These are phyloP conservation scores for Symbiodinium natans DNA, from an alignment of 73 alveolate genomes.

Conservation along the genomic window DNA sequence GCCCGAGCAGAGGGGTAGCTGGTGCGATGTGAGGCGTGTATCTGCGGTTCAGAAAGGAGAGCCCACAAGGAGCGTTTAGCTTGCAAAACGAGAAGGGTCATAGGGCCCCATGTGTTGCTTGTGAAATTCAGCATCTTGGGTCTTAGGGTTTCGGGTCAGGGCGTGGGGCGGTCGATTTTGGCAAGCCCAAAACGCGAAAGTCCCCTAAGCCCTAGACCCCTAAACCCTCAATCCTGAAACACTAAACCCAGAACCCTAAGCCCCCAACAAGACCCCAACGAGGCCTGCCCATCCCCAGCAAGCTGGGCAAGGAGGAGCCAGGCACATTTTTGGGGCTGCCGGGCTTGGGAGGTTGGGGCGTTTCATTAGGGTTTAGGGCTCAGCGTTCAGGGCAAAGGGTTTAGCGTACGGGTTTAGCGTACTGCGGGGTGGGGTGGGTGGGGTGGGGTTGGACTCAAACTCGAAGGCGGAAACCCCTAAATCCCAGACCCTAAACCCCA, in stretches of 20 bases:
- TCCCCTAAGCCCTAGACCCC: neutral
- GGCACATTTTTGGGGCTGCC: neutral
- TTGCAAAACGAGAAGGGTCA: too few relatives aligned
- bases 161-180: too few relatives aligned
- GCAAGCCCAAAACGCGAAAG: too few relatives aligned
- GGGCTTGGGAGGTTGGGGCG: too few relatives aligned
- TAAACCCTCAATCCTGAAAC: neutral
- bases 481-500: neutral
- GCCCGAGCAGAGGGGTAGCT: too few relatives aligned
- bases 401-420: neutral
- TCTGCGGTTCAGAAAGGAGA: too few relatives aligned
- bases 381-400: neutral
- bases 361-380: neutral
- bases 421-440: neutral
- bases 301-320: slow-evolving; percentile 42
- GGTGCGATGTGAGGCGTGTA: too few relatives aligned
- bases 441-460: neutral
- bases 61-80: too few relatives aligned
- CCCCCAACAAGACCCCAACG: neutral
- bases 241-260: neutral
- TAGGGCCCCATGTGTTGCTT: too few relatives aligned
- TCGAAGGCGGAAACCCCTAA: neutral
- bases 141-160: neutral
- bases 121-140: too few relatives aligned
- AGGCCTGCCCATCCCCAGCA: slow-evolving; percentile 52